Evolutionary conservation across 768 basidiomycete genomes (phyloP).

Genomic region (Coprinellus aureogranulatus): DNA sequence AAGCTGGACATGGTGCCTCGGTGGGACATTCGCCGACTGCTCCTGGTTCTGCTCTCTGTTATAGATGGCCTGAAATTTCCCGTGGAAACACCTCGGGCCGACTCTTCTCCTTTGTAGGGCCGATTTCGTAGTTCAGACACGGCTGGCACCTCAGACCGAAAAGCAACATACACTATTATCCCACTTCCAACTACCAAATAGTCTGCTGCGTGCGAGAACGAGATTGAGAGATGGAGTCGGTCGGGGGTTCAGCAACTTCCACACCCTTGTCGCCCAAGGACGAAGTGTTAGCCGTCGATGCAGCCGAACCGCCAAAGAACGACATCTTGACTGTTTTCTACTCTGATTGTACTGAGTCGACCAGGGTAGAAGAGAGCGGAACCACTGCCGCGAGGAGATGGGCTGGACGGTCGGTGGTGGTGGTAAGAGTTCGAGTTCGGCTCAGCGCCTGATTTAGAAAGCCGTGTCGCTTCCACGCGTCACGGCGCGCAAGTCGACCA

Average conservation of each 20-base stretch:
- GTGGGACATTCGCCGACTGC: too few relatives aligned
- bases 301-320: conserved; percentile 35
- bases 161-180: conserved; percentile 85
- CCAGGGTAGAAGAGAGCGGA: background rate
- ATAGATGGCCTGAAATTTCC: too few relatives aligned
- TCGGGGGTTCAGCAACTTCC: conserved; percentile 76
- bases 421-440: background rate
- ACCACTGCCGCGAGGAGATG: too few relatives aligned
- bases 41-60: too few relatives aligned
- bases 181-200: conserved; percentile 94
- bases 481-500: too few relatives aligned
- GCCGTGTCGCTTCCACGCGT: background rate
- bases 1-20: too few relatives aligned
- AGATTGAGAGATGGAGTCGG: conserved; percentile 85
- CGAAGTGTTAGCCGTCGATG: conserved; percentile 33
- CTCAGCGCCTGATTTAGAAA: background rate
- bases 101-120: too few relatives aligned
- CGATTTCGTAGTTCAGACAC: conserved; percentile 79
- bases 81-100: too few relatives aligned
- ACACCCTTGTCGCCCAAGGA: conserved; percentile 67
- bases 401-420: background rate
- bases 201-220: conserved; percentile 86
- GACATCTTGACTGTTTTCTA: conserved; percentile 28
- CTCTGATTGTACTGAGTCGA: background rate
- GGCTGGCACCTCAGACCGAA: background rate